Evolutionary conservation across 192 early-diverging fungal species (phyloP), one percentile per base, ranked within the genome.

Genomic region (Umbelopsis sp.): DNA sequence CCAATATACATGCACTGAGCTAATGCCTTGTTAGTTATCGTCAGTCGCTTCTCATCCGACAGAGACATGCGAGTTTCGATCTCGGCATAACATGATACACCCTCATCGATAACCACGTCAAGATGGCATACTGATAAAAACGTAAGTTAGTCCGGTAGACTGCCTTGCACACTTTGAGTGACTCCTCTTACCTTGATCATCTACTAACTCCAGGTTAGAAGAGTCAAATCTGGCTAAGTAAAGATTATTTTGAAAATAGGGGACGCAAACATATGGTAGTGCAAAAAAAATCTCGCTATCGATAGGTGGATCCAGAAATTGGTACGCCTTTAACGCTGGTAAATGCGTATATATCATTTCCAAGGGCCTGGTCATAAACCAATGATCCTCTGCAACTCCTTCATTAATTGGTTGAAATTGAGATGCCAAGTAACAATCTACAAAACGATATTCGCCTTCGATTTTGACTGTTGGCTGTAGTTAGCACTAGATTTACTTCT

Each of bases 391-490:
- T 6, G 51, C 49, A 13, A 35, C 46, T 33, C 47, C 53, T 2
- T 77, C 53, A 46, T 49, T 80, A 20, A 74, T 71, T 4, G 82
- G 80, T 22, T 86, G 80, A 23, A 66, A 75, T 2, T 80, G 81
- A 21, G 82, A 86, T 1, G 80, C 84, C 4, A 86, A 71, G 70
- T 80, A 86, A 22, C 84, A 86, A 51, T 86, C 84, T n/a, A 86
- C 70, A 51, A 86, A 83, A 4, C 84, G 76, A 67, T 86, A 86
- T 44, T 78, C 79, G 3, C 84, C 82, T 11, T 82, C 82, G 18
- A 86, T 72, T 52, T 81, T 77, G 12, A 86, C 78, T 21, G 73
- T 13, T 49, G 37, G 12, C 16, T 41, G 16, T 46, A 49, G 1
- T 67, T 23, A 16, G 65, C 4, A 18, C 22, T 30, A 6, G 30